A percentile compares a stretch with the other conserved stretches of the same genome.
These are phyloP conservation scores for Aspergillus ostianus DNA, from an alignment of 495 filamentous ascomycete species.

Conservation along the genomic window DNA sequence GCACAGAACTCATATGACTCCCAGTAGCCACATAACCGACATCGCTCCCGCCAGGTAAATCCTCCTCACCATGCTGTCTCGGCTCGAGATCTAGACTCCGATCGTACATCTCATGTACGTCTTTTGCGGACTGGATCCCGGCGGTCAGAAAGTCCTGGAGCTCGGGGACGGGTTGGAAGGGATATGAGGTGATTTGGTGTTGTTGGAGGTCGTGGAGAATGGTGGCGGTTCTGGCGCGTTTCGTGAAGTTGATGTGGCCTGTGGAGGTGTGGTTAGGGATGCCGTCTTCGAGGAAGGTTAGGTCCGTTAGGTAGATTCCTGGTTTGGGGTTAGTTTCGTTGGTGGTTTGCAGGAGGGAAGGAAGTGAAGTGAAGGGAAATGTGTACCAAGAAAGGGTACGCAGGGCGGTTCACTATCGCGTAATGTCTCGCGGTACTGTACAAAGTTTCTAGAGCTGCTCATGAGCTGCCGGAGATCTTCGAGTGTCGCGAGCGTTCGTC, in stretches of 20 bases:
- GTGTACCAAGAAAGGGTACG: constrained; percentile 89
- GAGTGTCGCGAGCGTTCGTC: constrained; percentile 64
- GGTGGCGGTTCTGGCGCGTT: constrained; percentile 88
- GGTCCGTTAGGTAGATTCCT: constrained; percentile 91
- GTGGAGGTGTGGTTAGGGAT: constrained; percentile 88
- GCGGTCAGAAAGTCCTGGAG: constrained; percentile 87
- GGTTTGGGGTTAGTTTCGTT: neutral
- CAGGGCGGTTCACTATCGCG: constrained; percentile 84
- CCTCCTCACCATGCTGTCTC: constrained; percentile 82
- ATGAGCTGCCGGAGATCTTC: constrained; percentile 72
- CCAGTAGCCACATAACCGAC: constrained; percentile 43
- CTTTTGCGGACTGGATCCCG: constrained; percentile 78
- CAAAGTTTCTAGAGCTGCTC: constrained; percentile 91
- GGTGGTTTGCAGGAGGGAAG: neutral
- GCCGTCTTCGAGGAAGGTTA: constrained; percentile 95
- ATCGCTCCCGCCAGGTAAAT: constrained; percentile 1
- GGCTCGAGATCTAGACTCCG: constrained; percentile 83
- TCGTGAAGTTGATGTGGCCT: constrained; percentile 89
- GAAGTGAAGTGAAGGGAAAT: neutral
- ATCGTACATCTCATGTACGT: constrained; percentile 93
- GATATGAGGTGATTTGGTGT: constrained; percentile 86
- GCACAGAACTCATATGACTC: constrained; percentile 41
- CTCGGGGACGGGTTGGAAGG: constrained; percentile 76
- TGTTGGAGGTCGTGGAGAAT: constrained; percentile 90
- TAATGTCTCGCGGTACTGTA: constrained; percentile 79